Base-by-base conservation (phyloP, 331 rosid species). In the Arachis monticola region DNA sequence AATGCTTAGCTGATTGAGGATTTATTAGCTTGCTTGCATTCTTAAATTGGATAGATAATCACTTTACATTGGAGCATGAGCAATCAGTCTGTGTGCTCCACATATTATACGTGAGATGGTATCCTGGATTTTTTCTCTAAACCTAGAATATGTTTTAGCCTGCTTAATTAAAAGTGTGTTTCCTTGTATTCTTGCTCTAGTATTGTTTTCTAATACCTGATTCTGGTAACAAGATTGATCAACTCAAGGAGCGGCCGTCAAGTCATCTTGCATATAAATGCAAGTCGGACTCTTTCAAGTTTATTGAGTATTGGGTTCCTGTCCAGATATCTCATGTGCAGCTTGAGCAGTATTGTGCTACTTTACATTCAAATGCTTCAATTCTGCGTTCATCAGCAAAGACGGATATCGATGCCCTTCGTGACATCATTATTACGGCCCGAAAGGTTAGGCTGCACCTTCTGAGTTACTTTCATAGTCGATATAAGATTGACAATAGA, bases 231-330 rank as follows among this genome's bases (percentile, higher is more conserved):
- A 70, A 45, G 76, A 72, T 83, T 64, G 71, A 35, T 67, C 88
- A 81, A 76, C 78, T 85, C 76, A 93, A 85, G 77, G 92, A 93
- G 70, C 84, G 79, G 78, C 70, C 85, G 27, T 84, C 85, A 55
- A 86, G 76, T 79, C 79, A 87, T 77, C 80, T 76, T 68, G 88
- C 85, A 71, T 40, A 84, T 72, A 69, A 67, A 64, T 82, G 85
- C 88, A 78, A 85, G 70, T 66, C 82, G 27, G 91, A 83, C 77
- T 73, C 85, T 75, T 76, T 77, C 70, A 85, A 84, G 72, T 90
- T 90, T 85, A 83, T 76, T 56, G 99, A 95, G 91, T 92, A 92
- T 78, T 95, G 97, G 97, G 90, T 92, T 86, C 99, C 97, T 69
- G 93, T 82, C 61, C 89, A 73, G 75, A 69, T 92, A 48, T 87